Base-by-base conservation (phyloP, 2,329 filamentous ascomycete species). In the Coniochaeta sp. region DNA sequence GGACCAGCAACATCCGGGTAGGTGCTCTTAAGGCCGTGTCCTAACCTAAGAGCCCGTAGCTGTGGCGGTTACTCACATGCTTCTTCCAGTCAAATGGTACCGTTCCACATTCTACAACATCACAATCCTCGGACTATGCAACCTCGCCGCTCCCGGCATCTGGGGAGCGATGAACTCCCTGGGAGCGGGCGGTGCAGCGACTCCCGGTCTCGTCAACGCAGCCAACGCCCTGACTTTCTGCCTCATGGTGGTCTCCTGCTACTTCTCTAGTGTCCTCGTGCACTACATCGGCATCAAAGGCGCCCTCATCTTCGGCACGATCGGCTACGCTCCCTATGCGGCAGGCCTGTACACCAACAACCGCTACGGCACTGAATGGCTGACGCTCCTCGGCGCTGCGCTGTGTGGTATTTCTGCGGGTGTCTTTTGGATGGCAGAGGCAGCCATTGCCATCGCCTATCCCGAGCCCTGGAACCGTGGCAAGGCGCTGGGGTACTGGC, bases 361-460 rank as follows among this genome's bases (percentile, higher is more conserved):
- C 61, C 76, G 85, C 0, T 89, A 77, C 59, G 83, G 83, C 1
- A 81, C 69, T 0, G 78, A 84, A 56, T 90, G 86, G 86, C 75
- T 89, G 9, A 76, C 83, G 0, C 72, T 89, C 1, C 65, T 89
- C 8, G 86, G 85, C 0, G 84, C 83, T 0, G 83, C 83, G 0
- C 70, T 86, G 0, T 89, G 86, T 56, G 86, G 86, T 16, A 74
- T 88, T 28, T 84, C 81, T 0, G 86, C 86, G 0, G 86, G 86
- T 0, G 72, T 89, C 0, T 89, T 89, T 65, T 90, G 86, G 86
- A 83, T 83, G 73, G 81, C 85, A 0, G 86, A 90, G 66, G 83
- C 83, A 1, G 85, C 86, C 0, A 87, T 90, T 52, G 85, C 85
- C 0, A 78, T 89, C 18, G 76, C 81, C 0, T 90, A 90, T 56